phyloP scores from a whole-genome alignment of 163 green algal species.

The Picocystis sp. region DNA sequence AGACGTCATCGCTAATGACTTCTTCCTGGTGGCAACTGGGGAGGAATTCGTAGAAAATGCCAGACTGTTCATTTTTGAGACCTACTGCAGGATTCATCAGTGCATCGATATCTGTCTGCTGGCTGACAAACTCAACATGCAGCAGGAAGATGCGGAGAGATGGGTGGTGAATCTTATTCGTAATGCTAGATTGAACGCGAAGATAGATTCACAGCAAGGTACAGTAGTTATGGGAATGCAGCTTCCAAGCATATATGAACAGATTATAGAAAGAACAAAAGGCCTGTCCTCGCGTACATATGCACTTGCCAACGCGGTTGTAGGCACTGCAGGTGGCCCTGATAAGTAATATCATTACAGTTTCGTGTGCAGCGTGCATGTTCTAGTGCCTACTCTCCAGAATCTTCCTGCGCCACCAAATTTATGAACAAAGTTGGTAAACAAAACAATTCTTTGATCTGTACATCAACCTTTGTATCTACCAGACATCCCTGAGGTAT shows the following conservation, averaged over 20 bases:
- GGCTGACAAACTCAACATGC: conserved; percentile 78
- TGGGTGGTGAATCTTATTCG: conserved; percentile 97
- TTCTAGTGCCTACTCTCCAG: no score
- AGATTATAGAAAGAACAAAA: conserved; percentile 32
- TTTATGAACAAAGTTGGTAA: no score
- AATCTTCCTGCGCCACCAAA: no score
- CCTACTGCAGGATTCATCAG: conserved; percentile 72
- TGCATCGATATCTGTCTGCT: conserved; percentile 59
- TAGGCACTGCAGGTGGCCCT: neutral
- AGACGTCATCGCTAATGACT: conserved; percentile 75
- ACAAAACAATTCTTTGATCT: no score
- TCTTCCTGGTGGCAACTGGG: conserved; percentile 66
- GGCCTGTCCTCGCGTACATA: conserved; percentile 19
- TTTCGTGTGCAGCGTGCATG: no score
- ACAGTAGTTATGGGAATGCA: conserved; percentile 85
- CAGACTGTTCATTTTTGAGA: conserved; percentile 92
- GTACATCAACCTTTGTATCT: no score
- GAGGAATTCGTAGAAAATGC: conserved; percentile 90
- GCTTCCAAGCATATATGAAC: conserved; percentile 52
- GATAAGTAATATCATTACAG: no score
- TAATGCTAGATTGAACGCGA: conserved; percentile 80
- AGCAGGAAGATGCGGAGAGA: conserved; percentile 75
- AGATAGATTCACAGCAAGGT: conserved; percentile 81
- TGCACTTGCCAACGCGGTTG: conserved; percentile 16
- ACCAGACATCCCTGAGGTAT: no score